Conservation (phyloP, 306 rosid species). For the Rubus idaeus region DNA sequence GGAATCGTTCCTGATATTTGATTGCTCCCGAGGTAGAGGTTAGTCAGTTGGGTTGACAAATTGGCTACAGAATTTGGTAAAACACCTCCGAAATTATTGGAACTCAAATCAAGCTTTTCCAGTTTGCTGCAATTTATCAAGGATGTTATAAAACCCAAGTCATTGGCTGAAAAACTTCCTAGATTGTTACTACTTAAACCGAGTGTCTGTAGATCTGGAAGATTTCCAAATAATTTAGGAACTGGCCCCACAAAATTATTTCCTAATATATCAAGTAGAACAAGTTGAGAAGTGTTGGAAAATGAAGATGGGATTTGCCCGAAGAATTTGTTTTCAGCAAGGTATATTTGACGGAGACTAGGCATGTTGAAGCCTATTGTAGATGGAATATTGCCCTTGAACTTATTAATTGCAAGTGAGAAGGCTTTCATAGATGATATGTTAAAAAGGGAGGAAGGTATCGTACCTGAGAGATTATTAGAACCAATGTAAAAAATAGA, state of each 20-base stretch:
- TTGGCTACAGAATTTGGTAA: neutral
- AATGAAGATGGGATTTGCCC: constrained; percentile 36
- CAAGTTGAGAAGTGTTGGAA: constrained; percentile 31
- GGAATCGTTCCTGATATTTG: constrained; percentile 29
- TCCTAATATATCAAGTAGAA: fast-evolving
- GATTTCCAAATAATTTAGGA: constrained; percentile 18
- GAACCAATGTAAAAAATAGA: too few species aligned
- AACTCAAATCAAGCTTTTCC: too few species aligned
- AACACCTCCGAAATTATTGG: neutral
- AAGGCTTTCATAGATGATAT: constrained; percentile 17
- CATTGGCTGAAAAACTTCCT: constrained; percentile 30
- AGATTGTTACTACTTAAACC: constrained; percentile 20
- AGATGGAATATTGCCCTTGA: constrained; percentile 33
- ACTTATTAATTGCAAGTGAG: neutral
- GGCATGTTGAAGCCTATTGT: constrained; percentile 31
- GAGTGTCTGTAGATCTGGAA: neutral
- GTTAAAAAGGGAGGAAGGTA: too few species aligned
- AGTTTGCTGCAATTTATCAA: constrained; percentile 28
- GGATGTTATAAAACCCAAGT: constrained; percentile 35
- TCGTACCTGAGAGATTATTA: too few species aligned
- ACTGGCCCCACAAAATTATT: constrained; percentile 28
- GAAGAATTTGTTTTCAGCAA: constrained; percentile 23
- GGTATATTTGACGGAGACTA: neutral
- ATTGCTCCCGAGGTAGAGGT: neutral
- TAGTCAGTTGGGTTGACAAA: constrained; percentile 28